Percentiles rank a stretch among this genome's conserved stretches.
These are phyloP conservation scores for Oryza meyeriana DNA, from an alignment of 176 grass and related monocot species.

Conservation along the genomic window DNA sequence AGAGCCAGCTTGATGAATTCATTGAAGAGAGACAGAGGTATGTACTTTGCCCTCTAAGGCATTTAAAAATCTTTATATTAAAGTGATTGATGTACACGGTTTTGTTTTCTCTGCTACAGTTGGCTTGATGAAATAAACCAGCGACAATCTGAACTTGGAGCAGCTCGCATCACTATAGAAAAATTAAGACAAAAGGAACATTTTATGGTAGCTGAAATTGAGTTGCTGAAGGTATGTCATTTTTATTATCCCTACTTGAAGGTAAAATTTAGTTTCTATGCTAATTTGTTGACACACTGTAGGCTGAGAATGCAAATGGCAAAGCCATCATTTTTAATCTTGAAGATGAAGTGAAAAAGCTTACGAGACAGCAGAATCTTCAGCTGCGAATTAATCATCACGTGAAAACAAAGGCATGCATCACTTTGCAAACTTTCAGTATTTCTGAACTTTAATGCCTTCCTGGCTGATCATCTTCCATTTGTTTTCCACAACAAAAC, in stretches of 20 bases:
- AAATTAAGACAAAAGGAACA: constrained; percentile 67
- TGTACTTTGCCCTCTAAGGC: constrained; percentile 10
- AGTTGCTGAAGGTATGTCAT: constrained; percentile 68
- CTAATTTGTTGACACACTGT: constrained; percentile 21
- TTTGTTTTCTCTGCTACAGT: constrained; percentile 41
- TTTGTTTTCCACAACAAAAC: constrained; percentile 33
- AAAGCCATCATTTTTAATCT: constrained; percentile 74
- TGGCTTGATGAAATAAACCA: constrained; percentile 92
- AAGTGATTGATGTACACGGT: constrained; percentile 3
- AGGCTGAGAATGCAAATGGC: constrained; percentile 86
- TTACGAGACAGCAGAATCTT: constrained; percentile 81
- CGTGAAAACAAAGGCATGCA: constrained; percentile 81
- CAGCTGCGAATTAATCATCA: constrained; percentile 93
- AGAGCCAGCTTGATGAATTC: constrained; percentile 69
- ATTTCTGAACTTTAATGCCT: constrained; percentile 16
- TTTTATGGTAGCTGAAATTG: constrained; percentile 79
- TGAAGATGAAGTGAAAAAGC: constrained; percentile 85
- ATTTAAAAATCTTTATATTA: constrained; percentile 20
- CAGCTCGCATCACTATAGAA: constrained; percentile 58
- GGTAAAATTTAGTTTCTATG: constrained; percentile 11
- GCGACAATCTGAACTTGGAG: constrained; percentile 73
- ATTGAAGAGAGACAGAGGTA: constrained; percentile 96
- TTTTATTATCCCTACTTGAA: constrained; percentile 2
- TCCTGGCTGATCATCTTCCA: constrained; percentile 6
- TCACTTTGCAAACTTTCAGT: background rate